These are phyloP conservation scores for Candida ficus DNA, from an alignment of 805 yeast genomes.

Conservation along the genomic window DNA sequence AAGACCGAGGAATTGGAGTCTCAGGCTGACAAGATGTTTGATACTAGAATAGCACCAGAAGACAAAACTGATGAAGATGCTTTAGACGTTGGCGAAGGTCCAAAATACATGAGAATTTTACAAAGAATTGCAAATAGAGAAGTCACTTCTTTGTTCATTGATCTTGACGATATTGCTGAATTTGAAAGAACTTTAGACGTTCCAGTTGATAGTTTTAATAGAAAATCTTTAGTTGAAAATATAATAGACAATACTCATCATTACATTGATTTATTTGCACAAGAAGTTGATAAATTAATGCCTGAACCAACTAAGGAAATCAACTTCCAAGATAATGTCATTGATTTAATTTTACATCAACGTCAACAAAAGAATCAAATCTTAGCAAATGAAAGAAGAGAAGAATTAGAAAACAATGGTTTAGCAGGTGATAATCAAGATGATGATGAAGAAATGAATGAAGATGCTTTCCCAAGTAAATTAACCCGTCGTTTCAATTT, in stretches of 20 bases:
- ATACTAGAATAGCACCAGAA: conserved; percentile 26
- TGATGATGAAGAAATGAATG: conserved; percentile 28
- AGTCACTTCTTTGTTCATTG: conserved; percentile 58
- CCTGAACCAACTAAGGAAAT: conserved; percentile 85
- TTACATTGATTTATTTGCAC: conserved; percentile 71
- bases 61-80: conserved; percentile 23
- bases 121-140: conserved; percentile 87
- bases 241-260: conserved; percentile 73
- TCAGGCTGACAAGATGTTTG: conserved; percentile 30
- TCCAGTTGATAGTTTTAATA: conserved; percentile 20
- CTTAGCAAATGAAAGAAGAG: conserved; percentile 59
- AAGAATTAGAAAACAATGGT: conserved; percentile 46
- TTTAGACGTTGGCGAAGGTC: conserved; percentile 34
- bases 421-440: conserved; percentile 23
- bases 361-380: conserved; percentile 79
- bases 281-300: conserved; percentile 71
- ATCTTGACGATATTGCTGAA: conserved; percentile 75
- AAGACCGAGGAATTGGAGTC: conserved; percentile 34
- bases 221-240: conserved; percentile 44
- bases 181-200: conserved; percentile 49
- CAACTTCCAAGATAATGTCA: conserved; percentile 78
- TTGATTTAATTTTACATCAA: conserved; percentile 90
- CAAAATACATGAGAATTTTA: conserved; percentile 70
- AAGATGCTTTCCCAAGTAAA: conserved; percentile 69
- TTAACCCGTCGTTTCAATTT: conserved; percentile 82